These are phyloP conservation scores for Salix brachista DNA, from an alignment of 345 rosid species.

Conservation along the genomic window DNA sequence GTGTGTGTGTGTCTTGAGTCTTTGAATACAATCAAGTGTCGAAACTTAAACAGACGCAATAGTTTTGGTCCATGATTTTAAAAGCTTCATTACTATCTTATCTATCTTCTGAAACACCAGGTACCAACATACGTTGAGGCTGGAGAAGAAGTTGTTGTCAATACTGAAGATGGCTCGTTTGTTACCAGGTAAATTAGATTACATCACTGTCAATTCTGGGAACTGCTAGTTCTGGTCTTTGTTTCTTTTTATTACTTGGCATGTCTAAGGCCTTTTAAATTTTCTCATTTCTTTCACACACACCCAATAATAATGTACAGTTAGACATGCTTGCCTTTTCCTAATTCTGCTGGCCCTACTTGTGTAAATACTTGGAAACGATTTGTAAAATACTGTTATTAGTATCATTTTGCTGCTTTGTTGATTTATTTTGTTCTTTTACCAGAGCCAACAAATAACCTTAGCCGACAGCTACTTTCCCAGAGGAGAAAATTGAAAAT, in stretches of 20 bases:
- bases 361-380: neutral
- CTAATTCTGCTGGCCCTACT: too few species aligned
- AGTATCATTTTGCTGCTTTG: neutral
- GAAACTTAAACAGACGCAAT: neutral
- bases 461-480: neutral
- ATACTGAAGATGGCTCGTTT: conserved; percentile 67
- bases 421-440: neutral
- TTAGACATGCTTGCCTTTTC: too few species aligned
- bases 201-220: neutral
- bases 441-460: conserved; percentile 16
- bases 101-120: conserved; percentile 30
- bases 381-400: neutral
- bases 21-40: neutral
- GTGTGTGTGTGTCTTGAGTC: neutral
- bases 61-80: neutral
- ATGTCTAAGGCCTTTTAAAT: neutral
- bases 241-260: neutral
- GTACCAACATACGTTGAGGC: conserved; percentile 69
- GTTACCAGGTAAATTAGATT: conserved; percentile 53
- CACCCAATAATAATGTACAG: too few species aligned
- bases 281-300: neutral
- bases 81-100: neutral
- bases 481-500: neutral
- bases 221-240: neutral
- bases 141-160: conserved; percentile 72